Evolutionary conservation across 2,329 filamentous ascomycete species (phyloP).

Genomic region (Aspergillus melleus): DNA sequence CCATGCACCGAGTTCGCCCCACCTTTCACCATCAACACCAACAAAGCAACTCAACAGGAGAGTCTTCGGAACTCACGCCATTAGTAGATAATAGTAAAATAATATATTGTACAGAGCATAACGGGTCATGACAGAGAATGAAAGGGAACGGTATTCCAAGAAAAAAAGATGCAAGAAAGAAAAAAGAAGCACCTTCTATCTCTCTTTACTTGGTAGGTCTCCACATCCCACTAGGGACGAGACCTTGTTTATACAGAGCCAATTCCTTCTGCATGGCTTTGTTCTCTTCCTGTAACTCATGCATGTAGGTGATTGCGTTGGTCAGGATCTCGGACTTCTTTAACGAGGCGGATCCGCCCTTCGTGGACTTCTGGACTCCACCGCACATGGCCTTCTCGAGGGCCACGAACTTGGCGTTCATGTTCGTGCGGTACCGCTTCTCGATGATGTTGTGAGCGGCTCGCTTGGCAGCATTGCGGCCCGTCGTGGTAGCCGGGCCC

Average conservation of each 20-base stretch:
- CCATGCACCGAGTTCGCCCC: not conserved
- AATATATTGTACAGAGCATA: not conserved
- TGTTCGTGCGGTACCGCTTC: conserved; percentile 44
- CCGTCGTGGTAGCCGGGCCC: conserved; percentile 15
- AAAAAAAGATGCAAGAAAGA: not conserved
- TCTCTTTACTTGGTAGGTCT: not conserved
- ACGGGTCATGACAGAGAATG: not conserved
- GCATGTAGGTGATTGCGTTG: conserved; percentile 39
- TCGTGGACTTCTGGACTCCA: conserved; percentile 24
- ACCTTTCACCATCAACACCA: not conserved
- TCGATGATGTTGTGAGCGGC: conserved; percentile 45
- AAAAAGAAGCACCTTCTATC: not conserved
- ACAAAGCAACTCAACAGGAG: not conserved
- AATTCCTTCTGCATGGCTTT: conserved; percentile 34
- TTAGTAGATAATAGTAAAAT: not conserved
- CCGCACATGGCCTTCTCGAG: conserved; percentile 39
- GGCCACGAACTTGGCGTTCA: conserved; percentile 44
- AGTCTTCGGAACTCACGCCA: not conserved
- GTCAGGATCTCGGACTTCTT: conserved; percentile 41
- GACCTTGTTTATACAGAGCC: conserved; percentile 28
- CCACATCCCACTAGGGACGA: conserved; percentile 5
- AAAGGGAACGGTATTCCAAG: not conserved
- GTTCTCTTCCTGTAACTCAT: conserved; percentile 37
- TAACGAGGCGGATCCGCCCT: conserved; percentile 32
- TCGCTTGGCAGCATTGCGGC: conserved; percentile 40